Evolutionary conservation across 2,329 filamentous ascomycete genomes (phyloP), one percentile per base, ranked within the genome.

Genomic region (Fusarium dlaminii): DNA sequence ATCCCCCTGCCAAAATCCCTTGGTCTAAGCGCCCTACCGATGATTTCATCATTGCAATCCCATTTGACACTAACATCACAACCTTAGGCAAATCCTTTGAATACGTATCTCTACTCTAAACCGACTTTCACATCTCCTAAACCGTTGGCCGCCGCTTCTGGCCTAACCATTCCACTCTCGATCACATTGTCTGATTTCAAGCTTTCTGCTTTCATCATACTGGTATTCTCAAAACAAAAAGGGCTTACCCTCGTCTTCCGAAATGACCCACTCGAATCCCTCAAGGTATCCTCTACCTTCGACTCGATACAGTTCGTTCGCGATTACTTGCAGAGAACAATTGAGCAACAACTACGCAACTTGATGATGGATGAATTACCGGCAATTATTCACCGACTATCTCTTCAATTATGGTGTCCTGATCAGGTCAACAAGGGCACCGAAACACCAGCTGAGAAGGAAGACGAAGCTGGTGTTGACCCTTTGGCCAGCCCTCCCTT

Each of bases 251-350:
- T 99, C 54, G 96, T 99, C 49, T 99, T 99, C 82, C 92, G 96
- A 78, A 98, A 99, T 88, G 96, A 99, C 81, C 96, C 96, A 9
- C 90, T 99, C 70, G 96, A 99, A 82, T 98, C 96, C 9, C 91
- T 99, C 79, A 98, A 98, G 86, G 96, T 99, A 75, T 98, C 96
- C 2, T 98, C 96, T 76, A 99, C 96, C 49, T 99, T 99, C 83
- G 96, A 99, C 85, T 98, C 96, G 18, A 99, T 99, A 79, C 96
- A 96, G 49, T 99, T 99, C 80, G 96, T 99, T 72, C 93, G 96
- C 76, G 95, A 99, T 82, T 98, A 98, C 82, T 86, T 99, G 64
- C 96, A 99, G 81, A 93, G 94, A 81, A 97, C 96, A 70, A 99
- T 99, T 78, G 96, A 99, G 84, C 93, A 90, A 58, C 96, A 98